Evolutionary conservation across 2,329 filamentous ascomycete species (phyloP), one percentile per base, ranked within the genome.

Genomic region (Trichoderma sp.): DNA sequence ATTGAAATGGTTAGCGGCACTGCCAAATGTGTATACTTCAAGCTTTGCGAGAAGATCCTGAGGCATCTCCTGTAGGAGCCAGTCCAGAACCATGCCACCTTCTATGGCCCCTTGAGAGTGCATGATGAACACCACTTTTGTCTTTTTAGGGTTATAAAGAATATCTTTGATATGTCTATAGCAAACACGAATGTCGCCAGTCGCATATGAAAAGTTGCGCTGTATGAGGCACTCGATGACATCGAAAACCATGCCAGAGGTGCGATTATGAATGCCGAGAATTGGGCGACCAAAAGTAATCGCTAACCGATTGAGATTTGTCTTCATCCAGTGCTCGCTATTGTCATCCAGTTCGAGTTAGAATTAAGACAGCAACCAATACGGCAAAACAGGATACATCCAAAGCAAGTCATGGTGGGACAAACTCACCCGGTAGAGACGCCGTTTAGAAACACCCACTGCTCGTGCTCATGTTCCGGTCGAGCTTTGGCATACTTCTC

Each of bases 381-480:
- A 8, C 6, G 16, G 19, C 19, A 43, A 43, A n/a, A 14, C 33
- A 14, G 8, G 31, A 8, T 31, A 2, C 13, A n/a, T 37, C 43
- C 5, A 24, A 47, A 21, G 11, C 11, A 24, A 43, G 13, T 14
- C 2, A 21, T 31, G 53, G 21, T 31, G 52, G 5, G 4, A 43
- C 21, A 81, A 81, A 43, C 85, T 70, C 79, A 89, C 87, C 85
- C 86, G 40, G 85, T 85, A 11, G 85, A 87, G 33, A 94, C 88
- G 0, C 92, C 92, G 74, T 94, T 94, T 63, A 94, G 78, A 76
- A 92, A 94, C n/a, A 94, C 84, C 92, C 92, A 95, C 74, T 89
- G 86, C 79, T 94, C 92, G 64, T 88, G 83, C 13, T 82, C 81
- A 76, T 88, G 84, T 72, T 87, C 83, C 0, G 83, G 81, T 21